Base-by-base conservation (phyloP, 1,284 basidiomycete genomes). In the Cryptococcus wingfieldii region DNA sequence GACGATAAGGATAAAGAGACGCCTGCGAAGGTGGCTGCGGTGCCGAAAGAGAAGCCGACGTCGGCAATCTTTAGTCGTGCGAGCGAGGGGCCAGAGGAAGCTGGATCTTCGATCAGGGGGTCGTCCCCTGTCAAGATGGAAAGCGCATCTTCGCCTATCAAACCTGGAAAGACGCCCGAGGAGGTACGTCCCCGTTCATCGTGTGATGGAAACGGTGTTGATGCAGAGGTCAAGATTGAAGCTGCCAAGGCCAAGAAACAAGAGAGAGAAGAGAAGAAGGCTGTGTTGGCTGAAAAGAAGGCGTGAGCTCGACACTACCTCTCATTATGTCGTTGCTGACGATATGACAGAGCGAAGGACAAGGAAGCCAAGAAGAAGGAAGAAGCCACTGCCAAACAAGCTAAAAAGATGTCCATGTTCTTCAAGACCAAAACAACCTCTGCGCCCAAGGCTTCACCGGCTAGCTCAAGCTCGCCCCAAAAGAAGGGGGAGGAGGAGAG, bases 81-180 rank as follows among this genome's bases (percentile, higher is more conserved):
- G 45, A 46, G 27, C 45, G 45, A 46, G 16, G 45, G 27, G 9
- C 45, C 45, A 6, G 45, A 46, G 18, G 45, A 46, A 12, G n/a
- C 34, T 31, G 42, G 14, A 34, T 14, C 43, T 16, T 6, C 18
- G 13, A 31, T 31, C 19, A 14, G 23, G 14, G 18, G 19, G 44
- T 47, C 37, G 12, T 39, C 19, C 12, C 37, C 34, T 18, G 19
- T 39, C 19, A 27, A 51, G 12, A 31, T 16, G 4, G 23, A 42
- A 38, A 23, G 18, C 2, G 53, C 18, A 19, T 54, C 58, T 1
- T 74, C 73, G 3, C 73, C 72, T 0, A 39, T 50, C 13, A 71
- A 70, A 57, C 65, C 62, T 49, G 38, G 41, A 12, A 75, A 69
- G 48, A 62, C 68, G 0, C 60, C 68, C 1, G 72, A 72, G 48